Conservation (phyloP, 768 basidiomycete genomes). For the Trametopsis cervina region DNA sequence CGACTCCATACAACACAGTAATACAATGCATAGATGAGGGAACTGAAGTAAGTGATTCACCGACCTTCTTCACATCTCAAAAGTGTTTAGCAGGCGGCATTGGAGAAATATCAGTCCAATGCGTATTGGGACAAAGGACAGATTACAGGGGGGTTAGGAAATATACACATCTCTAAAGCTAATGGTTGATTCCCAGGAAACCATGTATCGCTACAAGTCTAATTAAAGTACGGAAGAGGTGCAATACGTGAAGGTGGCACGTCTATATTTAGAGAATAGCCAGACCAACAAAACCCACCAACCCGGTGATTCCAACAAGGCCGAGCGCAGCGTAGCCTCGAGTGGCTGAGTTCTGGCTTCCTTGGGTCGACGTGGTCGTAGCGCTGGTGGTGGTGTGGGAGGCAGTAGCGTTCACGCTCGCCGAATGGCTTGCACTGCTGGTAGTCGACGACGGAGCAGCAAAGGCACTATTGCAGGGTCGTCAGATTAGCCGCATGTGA, state of each 20-base stretch:
- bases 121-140: too few species aligned
- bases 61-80: too few species aligned
- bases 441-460: neutral
- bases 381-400: neutral
- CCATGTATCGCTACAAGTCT: neutral
- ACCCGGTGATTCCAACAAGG: conserved; percentile 37
- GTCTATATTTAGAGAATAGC: conserved; percentile 34
- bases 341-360: conserved; percentile 26
- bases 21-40: too few species aligned
- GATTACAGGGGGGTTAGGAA: neutral
- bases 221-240: neutral
- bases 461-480: neutral
- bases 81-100: too few species aligned
- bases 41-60: too few species aligned
- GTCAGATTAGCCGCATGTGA: too few species aligned
- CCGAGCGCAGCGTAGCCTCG: conserved; percentile 23
- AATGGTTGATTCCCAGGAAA: neutral
- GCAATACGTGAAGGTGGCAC: conserved; percentile 1
- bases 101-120: too few species aligned
- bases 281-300: conserved; percentile 46
- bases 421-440: neutral
- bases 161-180: neutral
- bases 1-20: too few species aligned
- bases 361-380: conserved; percentile 5
- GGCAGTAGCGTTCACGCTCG: neutral